A percentile compares a stretch with the other conserved stretches of the same genome.
phyloP scores from a whole-genome alignment of 2,329 filamentous ascomycete genomes.

The Aspergillus novoparasiticus region DNA sequence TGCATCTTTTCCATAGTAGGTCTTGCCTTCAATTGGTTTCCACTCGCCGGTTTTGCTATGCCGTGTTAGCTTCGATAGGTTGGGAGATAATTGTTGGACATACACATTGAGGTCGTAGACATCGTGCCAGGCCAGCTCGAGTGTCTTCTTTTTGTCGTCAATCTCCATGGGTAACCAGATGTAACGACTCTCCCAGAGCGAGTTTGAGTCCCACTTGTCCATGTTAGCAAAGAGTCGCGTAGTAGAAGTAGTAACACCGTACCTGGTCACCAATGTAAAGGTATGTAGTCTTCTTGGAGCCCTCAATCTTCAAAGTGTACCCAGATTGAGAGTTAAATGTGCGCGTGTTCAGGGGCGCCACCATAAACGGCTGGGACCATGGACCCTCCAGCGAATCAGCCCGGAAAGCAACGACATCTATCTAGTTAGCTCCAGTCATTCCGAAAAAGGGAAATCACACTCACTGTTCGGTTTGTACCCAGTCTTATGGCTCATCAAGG shows the following conservation, averaged over 20 bases:
- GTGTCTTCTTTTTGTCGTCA: slow-evolving; percentile 54
- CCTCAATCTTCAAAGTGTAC: slow-evolving; percentile 52
- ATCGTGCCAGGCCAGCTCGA: slow-evolving; percentile 57
- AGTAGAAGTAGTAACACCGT: too few species aligned
- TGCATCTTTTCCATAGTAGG: slow-evolving; percentile 52
- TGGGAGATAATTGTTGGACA: not conserved
- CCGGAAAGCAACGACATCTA: slow-evolving; percentile 59
- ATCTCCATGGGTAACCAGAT: slow-evolving; percentile 60
- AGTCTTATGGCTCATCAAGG: slow-evolving; percentile 65
- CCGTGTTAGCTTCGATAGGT: not conserved
- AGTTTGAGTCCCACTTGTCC: slow-evolving; percentile 56
- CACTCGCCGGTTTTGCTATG: slow-evolving; percentile 51
- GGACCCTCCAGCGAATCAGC: slow-evolving; percentile 54
- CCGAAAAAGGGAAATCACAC: not conserved
- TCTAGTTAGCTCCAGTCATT: not conserved
- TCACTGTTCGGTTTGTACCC: slow-evolving; percentile 62
- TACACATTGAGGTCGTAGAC: slow-evolving; percentile 58
- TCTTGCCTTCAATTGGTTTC: slow-evolving; percentile 49
- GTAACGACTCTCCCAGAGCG: slow-evolving; percentile 59
- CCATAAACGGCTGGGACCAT: slow-evolving; percentile 59
- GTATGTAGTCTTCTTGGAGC: slow-evolving; percentile 53
- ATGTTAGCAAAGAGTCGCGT: too few species aligned
- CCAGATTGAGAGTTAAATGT: slow-evolving; percentile 59
- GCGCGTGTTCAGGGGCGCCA: slow-evolving; percentile 54
- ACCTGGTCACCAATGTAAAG: slow-evolving; percentile 53